Evolutionary conservation across 768 basidiomycete genomes (phyloP).

Genomic region (Mycena haematopus): DNA sequence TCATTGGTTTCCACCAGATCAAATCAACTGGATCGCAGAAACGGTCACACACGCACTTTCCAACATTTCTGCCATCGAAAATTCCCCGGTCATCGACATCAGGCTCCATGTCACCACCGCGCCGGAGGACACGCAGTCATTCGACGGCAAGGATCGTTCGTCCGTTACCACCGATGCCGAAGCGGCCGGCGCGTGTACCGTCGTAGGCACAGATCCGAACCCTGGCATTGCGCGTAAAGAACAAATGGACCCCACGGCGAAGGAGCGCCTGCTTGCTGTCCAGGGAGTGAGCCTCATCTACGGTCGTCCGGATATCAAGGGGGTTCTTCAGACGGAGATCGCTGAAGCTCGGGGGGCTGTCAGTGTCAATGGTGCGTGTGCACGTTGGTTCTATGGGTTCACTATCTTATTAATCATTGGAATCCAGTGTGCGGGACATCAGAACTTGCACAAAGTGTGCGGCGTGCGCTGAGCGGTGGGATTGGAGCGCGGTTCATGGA

Average conservation of each 20-base stretch:
- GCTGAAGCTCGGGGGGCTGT: slow-evolving; percentile 41
- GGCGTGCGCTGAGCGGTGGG: slow-evolving; percentile 41
- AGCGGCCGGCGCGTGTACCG: slow-evolving; percentile 6
- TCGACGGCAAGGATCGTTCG: slow-evolving; percentile 26
- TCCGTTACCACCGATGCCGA: slow-evolving; percentile 29
- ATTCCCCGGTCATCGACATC: slow-evolving; percentile 43
- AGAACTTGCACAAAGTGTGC: slow-evolving; percentile 45
- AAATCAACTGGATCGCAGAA: slow-evolving; percentile 54
- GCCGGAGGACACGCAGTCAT: slow-evolving; percentile 28
- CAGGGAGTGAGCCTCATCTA: slow-evolving; percentile 36
- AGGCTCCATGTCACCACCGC: slow-evolving; percentile 48
- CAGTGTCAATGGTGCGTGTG: slow-evolving; percentile 54
- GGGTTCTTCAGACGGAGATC: slow-evolving; percentile 46
- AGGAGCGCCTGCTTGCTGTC: slow-evolving; percentile 31
- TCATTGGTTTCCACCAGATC: slow-evolving; percentile 32
- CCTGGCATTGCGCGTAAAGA: slow-evolving; percentile 11
- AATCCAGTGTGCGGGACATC: slow-evolving; percentile 57
- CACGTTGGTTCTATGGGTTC: too few relatives aligned
- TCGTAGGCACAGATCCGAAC: not conserved
- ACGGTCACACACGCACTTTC: slow-evolving; percentile 41
- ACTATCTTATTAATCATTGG: too few relatives aligned
- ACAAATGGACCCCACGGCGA: not conserved
- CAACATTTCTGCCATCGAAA: slow-evolving; percentile 8
- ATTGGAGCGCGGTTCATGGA: slow-evolving; percentile 41
- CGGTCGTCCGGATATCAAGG: slow-evolving; percentile 52